Conservation (phyloP, 2,329 filamentous ascomycete genomes). For the Fusarium sp. region DNA sequence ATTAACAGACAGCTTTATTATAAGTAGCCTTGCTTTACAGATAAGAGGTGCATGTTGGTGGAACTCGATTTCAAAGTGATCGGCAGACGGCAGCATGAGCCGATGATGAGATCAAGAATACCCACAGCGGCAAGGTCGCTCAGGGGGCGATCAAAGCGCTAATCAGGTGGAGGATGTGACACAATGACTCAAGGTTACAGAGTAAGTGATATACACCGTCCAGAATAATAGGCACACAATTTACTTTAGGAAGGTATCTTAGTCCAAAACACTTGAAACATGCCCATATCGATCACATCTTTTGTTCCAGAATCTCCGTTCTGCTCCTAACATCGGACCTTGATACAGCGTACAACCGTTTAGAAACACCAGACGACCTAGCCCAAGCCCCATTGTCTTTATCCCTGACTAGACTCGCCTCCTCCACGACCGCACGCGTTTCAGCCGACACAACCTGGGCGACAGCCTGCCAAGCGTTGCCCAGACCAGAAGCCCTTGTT, state of each 20-base stretch:
- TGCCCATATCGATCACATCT: background rate
- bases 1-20: background rate
- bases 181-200: background rate
- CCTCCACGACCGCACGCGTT: conserved; percentile 11
- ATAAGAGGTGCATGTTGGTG: background rate
- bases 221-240: background rate
- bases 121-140: background rate
- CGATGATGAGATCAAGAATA: background rate
- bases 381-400: conserved; percentile 1
- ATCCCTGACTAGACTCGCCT: background rate
- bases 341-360: background rate
- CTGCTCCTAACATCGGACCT: too few relatives aligned
- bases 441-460: conserved; percentile 8
- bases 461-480: conserved; percentile 17
- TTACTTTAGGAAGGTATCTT: background rate
- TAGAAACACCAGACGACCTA: background rate
- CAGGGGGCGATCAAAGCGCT: background rate
- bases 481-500: conserved; percentile 1
- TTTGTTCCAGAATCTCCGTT: background rate
- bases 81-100: too few relatives aligned
- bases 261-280: too few relatives aligned
- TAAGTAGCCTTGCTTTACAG: background rate
- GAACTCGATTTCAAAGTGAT: background rate
- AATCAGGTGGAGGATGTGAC: background rate
- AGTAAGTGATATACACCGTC: background rate